A percentile compares a stretch with the other conserved stretches of the same genome.
These are phyloP conservation scores for Nicotiana obtusifolia DNA, from an alignment of 257 asterid species.

Conservation along the genomic window DNA sequence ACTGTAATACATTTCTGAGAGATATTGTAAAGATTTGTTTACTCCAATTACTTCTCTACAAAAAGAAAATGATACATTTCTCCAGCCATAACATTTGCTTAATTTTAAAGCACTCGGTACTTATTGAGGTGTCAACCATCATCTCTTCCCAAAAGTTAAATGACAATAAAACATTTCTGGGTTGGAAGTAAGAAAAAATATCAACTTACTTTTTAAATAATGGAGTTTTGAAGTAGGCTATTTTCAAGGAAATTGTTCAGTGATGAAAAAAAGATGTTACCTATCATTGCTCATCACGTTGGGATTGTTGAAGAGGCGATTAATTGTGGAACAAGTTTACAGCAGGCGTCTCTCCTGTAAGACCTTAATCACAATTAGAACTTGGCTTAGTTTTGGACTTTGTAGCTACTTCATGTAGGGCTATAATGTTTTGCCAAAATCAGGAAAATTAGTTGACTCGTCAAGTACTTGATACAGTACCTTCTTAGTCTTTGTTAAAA, in stretches of 20 bases:
- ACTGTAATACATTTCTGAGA: neutral
- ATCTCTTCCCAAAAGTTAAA: neutral
- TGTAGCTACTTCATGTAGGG: neutral
- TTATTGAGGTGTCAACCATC: neutral
- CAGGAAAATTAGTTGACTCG: neutral
- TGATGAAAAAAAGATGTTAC: neutral
- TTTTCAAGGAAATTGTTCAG: neutral
- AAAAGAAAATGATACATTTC: neutral
- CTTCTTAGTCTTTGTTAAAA: neutral
- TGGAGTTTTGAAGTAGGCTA: neutral
- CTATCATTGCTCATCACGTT: neutral
- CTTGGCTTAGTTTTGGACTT: neutral
- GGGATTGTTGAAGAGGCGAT: neutral
- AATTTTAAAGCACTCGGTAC: neutral
- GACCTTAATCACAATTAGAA: neutral
- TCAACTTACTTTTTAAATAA: neutral
- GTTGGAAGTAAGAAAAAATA: neutral
- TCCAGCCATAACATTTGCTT: neutral
- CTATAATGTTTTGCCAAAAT: neutral
- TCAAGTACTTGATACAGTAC: neutral
- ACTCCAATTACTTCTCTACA: neutral
- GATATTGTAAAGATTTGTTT: neutral
- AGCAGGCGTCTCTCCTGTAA: neutral
- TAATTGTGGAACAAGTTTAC: neutral
- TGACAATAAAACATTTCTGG: neutral